phyloP scores from a whole-genome alignment of 1,284 basidiomycete species.

The Cryptococcus wingfieldii region DNA sequence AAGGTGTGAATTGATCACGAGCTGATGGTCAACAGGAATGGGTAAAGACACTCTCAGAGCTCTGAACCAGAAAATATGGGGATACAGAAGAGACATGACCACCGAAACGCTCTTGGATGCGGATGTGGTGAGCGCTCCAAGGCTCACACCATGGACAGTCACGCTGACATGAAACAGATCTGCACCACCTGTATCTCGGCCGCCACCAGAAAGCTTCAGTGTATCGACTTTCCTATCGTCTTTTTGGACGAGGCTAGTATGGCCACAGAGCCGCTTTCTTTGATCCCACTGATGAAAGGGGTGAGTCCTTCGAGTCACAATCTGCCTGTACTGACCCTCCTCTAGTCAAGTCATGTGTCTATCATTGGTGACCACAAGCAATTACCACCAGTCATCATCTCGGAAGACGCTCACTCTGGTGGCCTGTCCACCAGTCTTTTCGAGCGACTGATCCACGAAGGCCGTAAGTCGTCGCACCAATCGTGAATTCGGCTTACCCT shows the following conservation, averaged over 20 bases:
- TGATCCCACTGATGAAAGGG: slow-evolving; percentile 84
- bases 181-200: slow-evolving; percentile 79
- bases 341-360: slow-evolving; percentile 69
- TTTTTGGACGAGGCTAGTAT: slow-evolving; percentile 93
- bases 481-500: neutral
- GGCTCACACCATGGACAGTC: neutral
- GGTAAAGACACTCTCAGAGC: neutral
- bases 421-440: slow-evolving; percentile 80
- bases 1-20: neutral
- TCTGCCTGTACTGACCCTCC: neutral
- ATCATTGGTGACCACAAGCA: slow-evolving; percentile 97
- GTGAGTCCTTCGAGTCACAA: slow-evolving; percentile 53
- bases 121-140: slow-evolving; percentile 62
- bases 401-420: slow-evolving; percentile 62
- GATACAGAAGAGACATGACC: neutral
- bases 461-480: slow-evolving; percentile 54
- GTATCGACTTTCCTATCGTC: slow-evolving; percentile 84
- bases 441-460: slow-evolving; percentile 76
- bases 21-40: neutral
- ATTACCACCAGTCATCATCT: slow-evolving; percentile 82
- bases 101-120: slow-evolving; percentile 59
- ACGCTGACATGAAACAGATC: slow-evolving; percentile 53
- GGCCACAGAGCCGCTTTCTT: slow-evolving; percentile 85
- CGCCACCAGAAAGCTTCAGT: slow-evolving; percentile 52
- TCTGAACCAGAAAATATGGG: neutral